Percentiles rank a stretch among this genome's conserved stretches.
Conservation (phyloP, 495 filamentous ascomycete species). For the Lindgomyces ingoldianus region DNA sequence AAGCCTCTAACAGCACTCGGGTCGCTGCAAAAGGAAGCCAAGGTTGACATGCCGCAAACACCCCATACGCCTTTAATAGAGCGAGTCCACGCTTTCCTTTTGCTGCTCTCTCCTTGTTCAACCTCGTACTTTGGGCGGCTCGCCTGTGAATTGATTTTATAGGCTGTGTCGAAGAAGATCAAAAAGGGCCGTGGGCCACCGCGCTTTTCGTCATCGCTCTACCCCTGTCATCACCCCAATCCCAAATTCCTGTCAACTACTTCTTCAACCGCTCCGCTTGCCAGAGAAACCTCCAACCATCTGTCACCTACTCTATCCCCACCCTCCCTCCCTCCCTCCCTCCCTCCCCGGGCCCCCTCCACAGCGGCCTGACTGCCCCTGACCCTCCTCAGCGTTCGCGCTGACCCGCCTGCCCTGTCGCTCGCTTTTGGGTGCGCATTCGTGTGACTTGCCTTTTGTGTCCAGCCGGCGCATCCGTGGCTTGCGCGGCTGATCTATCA, state of each 20-base stretch:
- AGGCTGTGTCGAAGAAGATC: neutral
- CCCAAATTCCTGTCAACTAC: neutral
- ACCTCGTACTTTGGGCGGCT: neutral
- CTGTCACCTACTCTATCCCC: too few species aligned
- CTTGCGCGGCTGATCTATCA: constrained; percentile 4
- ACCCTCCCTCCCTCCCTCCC: too few species aligned
- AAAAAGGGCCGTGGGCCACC: neutral
- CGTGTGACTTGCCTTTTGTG: neutral
- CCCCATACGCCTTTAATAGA: too few species aligned
- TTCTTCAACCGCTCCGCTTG: constrained; percentile 2
- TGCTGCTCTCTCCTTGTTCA: neutral
- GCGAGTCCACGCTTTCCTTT: too few species aligned
- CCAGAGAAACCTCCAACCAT: too few species aligned
- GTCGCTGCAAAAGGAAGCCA: neutral
- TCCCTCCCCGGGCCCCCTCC: too few species aligned
- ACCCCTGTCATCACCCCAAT: neutral
- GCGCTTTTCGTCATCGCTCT: neutral
- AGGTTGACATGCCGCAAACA: neutral
- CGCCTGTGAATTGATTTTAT: neutral
- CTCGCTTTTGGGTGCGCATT: constrained; percentile 4
- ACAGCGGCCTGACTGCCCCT: neutral
- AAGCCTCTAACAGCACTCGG: neutral
- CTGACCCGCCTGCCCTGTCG: neutral
- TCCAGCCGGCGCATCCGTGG: constrained; percentile 14
- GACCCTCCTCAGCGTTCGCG: neutral